A percentile compares a stretch with the other conserved stretches of the same genome.
Evolutionary conservation across 129 eudicot species (phyloP).

Genomic region (Helianthus tuberosus): DNA sequence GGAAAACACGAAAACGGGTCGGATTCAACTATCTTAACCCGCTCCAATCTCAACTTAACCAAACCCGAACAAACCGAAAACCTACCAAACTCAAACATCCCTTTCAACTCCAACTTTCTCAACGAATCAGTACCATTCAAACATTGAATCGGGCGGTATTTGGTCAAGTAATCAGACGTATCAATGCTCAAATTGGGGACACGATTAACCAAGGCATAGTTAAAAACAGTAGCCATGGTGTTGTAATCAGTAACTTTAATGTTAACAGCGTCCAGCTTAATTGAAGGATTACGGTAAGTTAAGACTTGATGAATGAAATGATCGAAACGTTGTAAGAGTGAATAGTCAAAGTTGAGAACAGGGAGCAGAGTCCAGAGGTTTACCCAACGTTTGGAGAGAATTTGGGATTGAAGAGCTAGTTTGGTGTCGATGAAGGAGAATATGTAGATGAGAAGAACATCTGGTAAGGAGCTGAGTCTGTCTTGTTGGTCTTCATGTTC

Average conservation of each 20-base stretch:
- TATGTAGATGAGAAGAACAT: conserved; percentile 25
- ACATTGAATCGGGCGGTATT: conserved; percentile 8
- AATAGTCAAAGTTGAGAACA: conserved; percentile 28
- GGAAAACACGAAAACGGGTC: neutral
- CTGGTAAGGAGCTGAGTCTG: conserved; percentile 24
- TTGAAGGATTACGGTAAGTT: conserved; percentile 12
- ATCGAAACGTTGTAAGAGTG: conserved; percentile 11
- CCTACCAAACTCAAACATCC: conserved; percentile 24
- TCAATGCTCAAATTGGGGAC: conserved; percentile 25
- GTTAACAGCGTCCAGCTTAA: conserved; percentile 23
- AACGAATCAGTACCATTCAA: conserved; percentile 11
- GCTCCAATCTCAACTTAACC: conserved; percentile 26
- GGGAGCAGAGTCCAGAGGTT: conserved; percentile 34
- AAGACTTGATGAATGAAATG: conserved; percentile 19
- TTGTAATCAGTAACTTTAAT: conserved; percentile 7
- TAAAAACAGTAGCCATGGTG: conserved; percentile 28
- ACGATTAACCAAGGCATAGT: neutral
- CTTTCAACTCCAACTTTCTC: conserved; percentile 21
- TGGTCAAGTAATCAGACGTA: conserved; percentile 22
- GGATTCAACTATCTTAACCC: conserved; percentile 27
- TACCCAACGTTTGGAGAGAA: conserved; percentile 33
- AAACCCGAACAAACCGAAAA: neutral
- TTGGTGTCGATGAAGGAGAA: conserved; percentile 27
- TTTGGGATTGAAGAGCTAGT: conserved; percentile 25
- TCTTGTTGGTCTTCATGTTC: neutral